Base-by-base conservation (phyloP, 352 stramenopile species). In the Aphanomyces euteiches region DNA sequence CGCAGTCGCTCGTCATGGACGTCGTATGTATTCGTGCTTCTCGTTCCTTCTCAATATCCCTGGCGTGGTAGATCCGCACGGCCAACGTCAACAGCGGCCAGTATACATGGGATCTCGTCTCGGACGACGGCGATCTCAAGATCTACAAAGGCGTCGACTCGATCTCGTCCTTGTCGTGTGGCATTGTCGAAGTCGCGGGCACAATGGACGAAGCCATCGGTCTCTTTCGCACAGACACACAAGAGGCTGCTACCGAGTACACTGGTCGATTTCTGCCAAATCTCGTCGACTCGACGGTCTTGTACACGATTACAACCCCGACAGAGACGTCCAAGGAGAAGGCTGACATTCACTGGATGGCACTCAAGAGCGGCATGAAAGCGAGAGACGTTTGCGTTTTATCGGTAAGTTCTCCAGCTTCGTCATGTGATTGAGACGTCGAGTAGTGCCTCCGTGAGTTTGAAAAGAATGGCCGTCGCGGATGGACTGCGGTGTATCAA, bases 151-250 rank as follows among this genome's bases (percentile, higher is more conserved):
- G 85, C 39, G 73, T 10, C n/a, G 50, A 58, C 50, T 10, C 50
- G 1, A 21, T 34, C n/a, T 10, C 8, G 8, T 21, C 28, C 50
- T 19, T 58, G 8, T 19, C 2, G 0, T 77, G 84, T 39, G 85
- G 84, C 34, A 74, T 82, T 13, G 87, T 80, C 39, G 79, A 79
- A 37, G 89, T 93, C 48, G 84, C 82, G 70, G 85, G 84, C 17
- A 84, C 79, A 19, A 80, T 93, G 41, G 83, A 93, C 67, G 85
- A 93, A 47, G 81, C 90, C n/a, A 83, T 84, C 38, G 81, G 88
- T 41, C 92, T 93, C 75, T 93, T 93, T 74, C 77, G 77, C 47
- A 78, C 90, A 13, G 84, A 92, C 63, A 89, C 84, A 56, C 67
- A 80, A 41, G 84, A 84, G 28, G 90, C 90, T 69, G 50, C 50